phyloP scores from a whole-genome alignment of 306 rosid species.

The Corylus avellana region DNA sequence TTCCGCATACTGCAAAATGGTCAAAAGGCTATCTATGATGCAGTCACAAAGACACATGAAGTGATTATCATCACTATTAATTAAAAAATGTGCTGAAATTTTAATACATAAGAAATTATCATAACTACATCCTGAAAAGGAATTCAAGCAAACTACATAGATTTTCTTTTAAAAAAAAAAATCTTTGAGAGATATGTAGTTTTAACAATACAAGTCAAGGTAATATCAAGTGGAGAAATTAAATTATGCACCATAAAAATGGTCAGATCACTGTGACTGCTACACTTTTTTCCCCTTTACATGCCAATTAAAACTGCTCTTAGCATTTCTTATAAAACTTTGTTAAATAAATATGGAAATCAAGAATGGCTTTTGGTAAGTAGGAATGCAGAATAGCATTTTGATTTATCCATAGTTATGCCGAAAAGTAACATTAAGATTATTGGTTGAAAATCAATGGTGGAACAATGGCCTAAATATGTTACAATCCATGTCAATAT shows the following conservation, averaged over 20 bases:
- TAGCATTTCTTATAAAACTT: neutral
- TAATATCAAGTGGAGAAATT: neutral
- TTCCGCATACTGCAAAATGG: slow-evolving; percentile 82
- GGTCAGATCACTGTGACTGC: too few species aligned
- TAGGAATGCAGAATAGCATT: neutral
- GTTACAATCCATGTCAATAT: neutral
- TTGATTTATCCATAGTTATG: neutral
- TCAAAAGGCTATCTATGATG: slow-evolving; percentile 16
- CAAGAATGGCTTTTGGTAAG: neutral
- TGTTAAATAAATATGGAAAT: neutral
- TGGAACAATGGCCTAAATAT: neutral
- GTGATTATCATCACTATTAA: neutral
- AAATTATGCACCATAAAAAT: neutral
- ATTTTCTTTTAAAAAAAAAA: neutral
- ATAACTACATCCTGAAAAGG: neutral
- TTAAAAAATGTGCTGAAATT: neutral
- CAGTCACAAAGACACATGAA: slow-evolving; percentile 4
- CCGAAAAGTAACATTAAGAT: neutral
- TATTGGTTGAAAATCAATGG: neutral
- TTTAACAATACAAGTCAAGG: neutral
- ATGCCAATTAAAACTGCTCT: neutral
- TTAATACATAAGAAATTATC: neutral
- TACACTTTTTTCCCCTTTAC: neutral
- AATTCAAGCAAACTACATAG: neutral
- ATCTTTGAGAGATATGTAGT: neutral